Evolutionary conservation across 768 basidiomycete species (phyloP).

Genomic region (Lanmaoa rubissima): DNA sequence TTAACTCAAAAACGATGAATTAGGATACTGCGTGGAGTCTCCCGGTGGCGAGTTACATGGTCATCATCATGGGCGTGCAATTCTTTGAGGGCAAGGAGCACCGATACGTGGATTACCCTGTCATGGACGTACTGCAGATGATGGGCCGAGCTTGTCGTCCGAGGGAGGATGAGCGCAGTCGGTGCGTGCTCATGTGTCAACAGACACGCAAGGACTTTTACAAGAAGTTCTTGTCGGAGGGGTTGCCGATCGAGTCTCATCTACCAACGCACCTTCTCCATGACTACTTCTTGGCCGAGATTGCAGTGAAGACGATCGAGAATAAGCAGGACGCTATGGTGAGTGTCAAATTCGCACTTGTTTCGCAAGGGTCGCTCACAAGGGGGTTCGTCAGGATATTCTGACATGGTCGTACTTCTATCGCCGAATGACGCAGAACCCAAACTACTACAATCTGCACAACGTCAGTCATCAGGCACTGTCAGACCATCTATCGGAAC

Average conservation of each 20-base stretch:
- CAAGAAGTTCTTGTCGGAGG: conserved; percentile 96
- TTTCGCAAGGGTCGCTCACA: neutral
- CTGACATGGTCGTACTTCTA: conserved; percentile 99
- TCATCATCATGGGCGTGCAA: conserved; percentile 99
- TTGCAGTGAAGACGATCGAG: conserved; percentile 97
- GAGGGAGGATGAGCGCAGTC: conserved; percentile 79
- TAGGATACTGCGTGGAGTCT: conserved; percentile 97
- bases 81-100: conserved; percentile 96
- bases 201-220: conserved; percentile 98
- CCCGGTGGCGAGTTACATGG: conserved; percentile 94
- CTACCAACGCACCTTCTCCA: conserved; percentile 87
- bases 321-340: conserved; percentile 98
- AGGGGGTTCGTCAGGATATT: conserved; percentile 62
- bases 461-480: conserved; percentile 95
- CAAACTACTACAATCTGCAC: conserved; percentile 92
- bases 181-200: conserved; percentile 96
- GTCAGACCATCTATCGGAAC: conserved; percentile 92
- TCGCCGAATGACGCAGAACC: conserved; percentile 95
- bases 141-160: conserved; percentile 98
- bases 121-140: conserved; percentile 99
- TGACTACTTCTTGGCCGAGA: conserved; percentile 97
- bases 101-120: conserved; percentile 96
- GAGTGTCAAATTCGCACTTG: neutral
- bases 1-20: neutral
- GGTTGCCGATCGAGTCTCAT: conserved; percentile 96